Evolutionary conservation across 805 yeast species (phyloP).

Genomic region (Candida maltosa): DNA sequence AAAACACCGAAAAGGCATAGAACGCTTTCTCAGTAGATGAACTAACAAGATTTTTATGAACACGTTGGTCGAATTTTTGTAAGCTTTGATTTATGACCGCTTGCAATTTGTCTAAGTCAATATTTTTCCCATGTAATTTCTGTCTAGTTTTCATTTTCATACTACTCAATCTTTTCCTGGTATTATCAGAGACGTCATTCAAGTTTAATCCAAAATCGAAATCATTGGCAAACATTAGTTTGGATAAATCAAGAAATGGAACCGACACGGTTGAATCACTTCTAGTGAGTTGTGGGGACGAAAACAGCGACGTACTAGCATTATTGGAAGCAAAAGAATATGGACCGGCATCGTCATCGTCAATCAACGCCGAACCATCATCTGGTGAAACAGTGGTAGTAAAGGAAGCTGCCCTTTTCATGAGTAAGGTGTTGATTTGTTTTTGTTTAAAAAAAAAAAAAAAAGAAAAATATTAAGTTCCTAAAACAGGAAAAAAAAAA

Average conservation of each 20-base stretch:
- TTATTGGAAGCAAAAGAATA: slow-evolving; percentile 2
- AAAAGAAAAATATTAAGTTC: too few species aligned
- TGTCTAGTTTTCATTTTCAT: slow-evolving; percentile 35
- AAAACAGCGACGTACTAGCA: slow-evolving; percentile 1
- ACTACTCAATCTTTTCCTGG: slow-evolving; percentile 27
- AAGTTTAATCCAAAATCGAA: slow-evolving; percentile 41
- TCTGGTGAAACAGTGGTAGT: too few species aligned
- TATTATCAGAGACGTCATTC: slow-evolving; percentile 32
- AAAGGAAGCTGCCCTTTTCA: too few species aligned
- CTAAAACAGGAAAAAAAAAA: too few species aligned
- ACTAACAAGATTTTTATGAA: slow-evolving; percentile 31
- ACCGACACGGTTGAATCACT: slow-evolving; percentile 25
- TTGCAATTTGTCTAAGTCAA: slow-evolving; percentile 29
- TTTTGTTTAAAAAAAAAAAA: too few species aligned
- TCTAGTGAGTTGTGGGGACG: slow-evolving; percentile 11
- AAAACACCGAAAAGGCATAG: slow-evolving; percentile 68
- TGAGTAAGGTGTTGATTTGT: too few species aligned
- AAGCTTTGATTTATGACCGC: slow-evolving; percentile 29
- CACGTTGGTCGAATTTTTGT: slow-evolving; percentile 32
- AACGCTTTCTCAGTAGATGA: slow-evolving; percentile 65
- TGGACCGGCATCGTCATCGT: slow-evolving; percentile 1
- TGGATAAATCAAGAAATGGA: slow-evolving; percentile 33
- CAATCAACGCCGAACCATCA: neutral
- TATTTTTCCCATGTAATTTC: slow-evolving; percentile 18
- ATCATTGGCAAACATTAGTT: slow-evolving; percentile 36